Evolutionary conservation across 2,329 filamentous ascomycete species (phyloP), one percentile per base, ranked within the genome.

Genomic region (Pseudogymnoascus sp.): DNA sequence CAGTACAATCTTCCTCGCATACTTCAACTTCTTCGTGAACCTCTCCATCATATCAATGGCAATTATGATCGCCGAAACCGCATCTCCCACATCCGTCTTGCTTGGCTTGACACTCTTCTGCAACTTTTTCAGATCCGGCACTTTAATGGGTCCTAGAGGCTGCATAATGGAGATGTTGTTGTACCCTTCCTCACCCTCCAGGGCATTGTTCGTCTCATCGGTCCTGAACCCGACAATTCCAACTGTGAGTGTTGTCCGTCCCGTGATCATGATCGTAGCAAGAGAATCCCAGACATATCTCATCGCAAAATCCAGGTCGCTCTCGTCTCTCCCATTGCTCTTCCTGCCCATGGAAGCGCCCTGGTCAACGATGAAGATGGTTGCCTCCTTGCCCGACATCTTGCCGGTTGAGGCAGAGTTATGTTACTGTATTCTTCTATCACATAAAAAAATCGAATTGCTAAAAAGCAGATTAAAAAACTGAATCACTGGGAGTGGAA

Each of bases 221-320:
- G 93, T 96, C 64, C 90, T 85, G 63, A 97, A 79, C 0, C 89
- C 95, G 64, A 99, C 76, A 1, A 97, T 88, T n/a, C 91, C 89
- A 53, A 91, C 78, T 21, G 83, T 84, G 70, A 86, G 84, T 0
- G 88, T 92, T 74, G 92, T 93, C 60, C 90, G 84, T 28, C 85
- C 87, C 31, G 74, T 74, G 53, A 82, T 76, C 75, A 91, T 88
- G 3, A 87, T 91, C 6, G 84, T 85, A 4, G 88, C 88, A 68
- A 96, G 89, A 73, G 90, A 95, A 80, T 97, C 93, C 93, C 93
- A 99, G 60, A 97, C 84, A 76, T 96, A 99, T 66, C 86, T 85
- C 85, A 97, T 87, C 59, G 86, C 85, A 86, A 88, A 99, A 65
- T 97, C 91, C 16, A 99, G 83, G 73, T 97, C 89, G 2, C 88